These are phyloP conservation scores for Lachancea kluyveri DNA, from an alignment of 805 yeast genomes.

Conservation along the genomic window DNA sequence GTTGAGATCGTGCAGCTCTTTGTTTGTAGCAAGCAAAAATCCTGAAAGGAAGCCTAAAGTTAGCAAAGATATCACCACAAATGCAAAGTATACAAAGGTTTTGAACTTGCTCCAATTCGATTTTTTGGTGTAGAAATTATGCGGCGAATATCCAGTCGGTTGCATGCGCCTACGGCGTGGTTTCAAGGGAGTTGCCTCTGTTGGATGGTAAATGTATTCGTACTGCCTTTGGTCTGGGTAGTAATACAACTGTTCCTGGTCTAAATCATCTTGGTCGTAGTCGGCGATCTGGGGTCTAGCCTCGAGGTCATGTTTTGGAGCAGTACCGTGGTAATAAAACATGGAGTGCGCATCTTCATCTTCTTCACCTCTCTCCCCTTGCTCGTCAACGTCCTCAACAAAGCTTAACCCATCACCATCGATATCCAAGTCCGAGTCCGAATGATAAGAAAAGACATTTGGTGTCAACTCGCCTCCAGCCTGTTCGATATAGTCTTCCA, in stretches of 20 bases:
- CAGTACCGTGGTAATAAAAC: constrained; percentile 29
- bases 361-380: constrained; percentile 7
- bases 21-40: constrained; percentile 76
- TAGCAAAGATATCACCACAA: constrained; percentile 42
- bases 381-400: constrained; percentile 4
- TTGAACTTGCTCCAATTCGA: constrained; percentile 29
- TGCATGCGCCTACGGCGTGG: constrained; percentile 2
- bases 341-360: constrained; percentile 28
- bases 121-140: constrained; percentile 36
- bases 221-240: constrained; percentile 1
- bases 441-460: constrained; percentile 5
- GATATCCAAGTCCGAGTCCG: constrained; percentile 7
- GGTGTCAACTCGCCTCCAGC: constrained; percentile 31
- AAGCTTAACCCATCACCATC: constrained; percentile 6
- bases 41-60: constrained; percentile 77
- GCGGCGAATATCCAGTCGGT: constrained; percentile 38
- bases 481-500: constrained; percentile 39
- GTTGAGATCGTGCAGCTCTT: constrained; percentile 65
- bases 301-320: constrained; percentile 18
- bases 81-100: constrained; percentile 31
- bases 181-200: constrained; percentile 9
- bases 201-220: constrained; percentile 6
- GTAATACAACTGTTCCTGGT: constrained; percentile 13
- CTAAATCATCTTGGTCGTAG: constrained; percentile 24
- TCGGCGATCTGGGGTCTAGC: constrained; percentile 29